These are phyloP conservation scores for Sporothrix pseudoabietina DNA, from an alignment of 2,329 filamentous ascomycete species.

Conservation along the genomic window DNA sequence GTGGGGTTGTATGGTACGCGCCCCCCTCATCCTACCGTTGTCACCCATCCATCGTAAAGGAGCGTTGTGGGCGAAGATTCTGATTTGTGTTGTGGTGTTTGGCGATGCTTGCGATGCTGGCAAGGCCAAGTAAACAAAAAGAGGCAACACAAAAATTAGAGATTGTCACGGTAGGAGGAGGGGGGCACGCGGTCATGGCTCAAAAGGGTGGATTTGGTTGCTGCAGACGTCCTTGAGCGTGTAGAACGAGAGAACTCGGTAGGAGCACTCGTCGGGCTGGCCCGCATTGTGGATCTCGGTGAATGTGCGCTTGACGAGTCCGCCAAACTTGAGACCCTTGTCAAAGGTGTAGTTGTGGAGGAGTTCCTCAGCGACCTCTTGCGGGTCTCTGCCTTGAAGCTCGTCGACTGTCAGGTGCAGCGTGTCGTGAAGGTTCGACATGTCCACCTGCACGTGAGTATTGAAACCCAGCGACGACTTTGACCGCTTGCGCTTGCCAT, in stretches of 20 bases:
- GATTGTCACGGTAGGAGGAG: neutral
- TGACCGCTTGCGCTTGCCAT: too few species aligned
- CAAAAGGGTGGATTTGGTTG: neutral
- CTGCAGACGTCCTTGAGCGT: neutral
- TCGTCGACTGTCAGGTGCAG: neutral
- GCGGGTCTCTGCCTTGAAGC: neutral
- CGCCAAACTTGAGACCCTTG: neutral
- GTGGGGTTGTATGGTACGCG: slow-evolving; percentile 4
- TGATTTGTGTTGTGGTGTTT: neutral
- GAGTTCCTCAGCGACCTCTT: neutral
- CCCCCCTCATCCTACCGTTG: neutral
- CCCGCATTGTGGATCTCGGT: neutral
- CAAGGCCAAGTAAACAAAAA: neutral
- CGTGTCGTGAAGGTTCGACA: neutral
- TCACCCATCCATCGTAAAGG: neutral
- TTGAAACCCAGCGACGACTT: too few species aligned
- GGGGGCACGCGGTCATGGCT: neutral
- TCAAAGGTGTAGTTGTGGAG: neutral
- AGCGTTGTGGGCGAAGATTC: neutral
- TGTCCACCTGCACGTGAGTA: neutral
- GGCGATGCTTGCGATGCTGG: neutral
- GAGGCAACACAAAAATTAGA: neutral
- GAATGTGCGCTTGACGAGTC: neutral
- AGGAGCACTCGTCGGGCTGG: neutral
- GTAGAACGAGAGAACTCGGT: neutral